These are phyloP conservation scores for Salinomyces thailandicus DNA, from an alignment of 2,329 filamentous ascomycete genomes.

Conservation along the genomic window DNA sequence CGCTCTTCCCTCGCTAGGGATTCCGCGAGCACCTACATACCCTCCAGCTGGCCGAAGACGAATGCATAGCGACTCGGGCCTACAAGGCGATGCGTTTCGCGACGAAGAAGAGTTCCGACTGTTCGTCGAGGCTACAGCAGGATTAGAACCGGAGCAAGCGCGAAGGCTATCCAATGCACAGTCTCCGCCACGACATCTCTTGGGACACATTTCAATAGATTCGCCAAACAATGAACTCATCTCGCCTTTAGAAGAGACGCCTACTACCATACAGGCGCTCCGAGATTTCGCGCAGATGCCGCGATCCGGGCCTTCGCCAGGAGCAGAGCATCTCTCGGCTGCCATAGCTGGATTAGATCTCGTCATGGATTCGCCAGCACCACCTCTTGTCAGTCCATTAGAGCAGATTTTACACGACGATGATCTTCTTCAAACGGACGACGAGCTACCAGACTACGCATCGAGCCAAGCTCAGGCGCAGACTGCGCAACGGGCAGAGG, in stretches of 20 bases:
- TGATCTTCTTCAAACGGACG: conserved; percentile 21
- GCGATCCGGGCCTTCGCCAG: conserved; percentile 3
- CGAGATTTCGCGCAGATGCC: conserved; percentile 20
- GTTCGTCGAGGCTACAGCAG: conserved; percentile 25
- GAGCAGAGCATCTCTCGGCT: not conserved
- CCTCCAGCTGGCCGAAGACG: conserved; percentile 11
- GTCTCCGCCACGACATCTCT: not conserved
- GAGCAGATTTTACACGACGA: conserved; percentile 12
- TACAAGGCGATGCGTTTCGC: conserved; percentile 17
- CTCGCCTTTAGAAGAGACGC: conserved; percentile 18
- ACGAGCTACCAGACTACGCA: conserved; percentile 38
- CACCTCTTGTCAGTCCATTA: not conserved
- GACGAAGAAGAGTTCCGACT: conserved; percentile 23
- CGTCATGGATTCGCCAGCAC: conserved; percentile 14
- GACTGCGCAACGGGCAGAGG: conserved; percentile 29
- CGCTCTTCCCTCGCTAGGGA: conserved; percentile 2
- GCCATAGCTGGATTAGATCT: conserved; percentile 10
- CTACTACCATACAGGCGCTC: conserved; percentile 17
- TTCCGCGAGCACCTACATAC: conserved; percentile 13
- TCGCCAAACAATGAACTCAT: conserved; percentile 2
- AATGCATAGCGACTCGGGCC: conserved; percentile 7
- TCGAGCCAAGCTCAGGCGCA: conserved; percentile 38
- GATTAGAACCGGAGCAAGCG: conserved; percentile 18
- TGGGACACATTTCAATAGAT: not conserved
- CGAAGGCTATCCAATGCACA: conserved; percentile 5